Evolutionary conservation across 306 rosid genomes (phyloP).

Genomic region (Amphicarpaea edgeworthii): DNA sequence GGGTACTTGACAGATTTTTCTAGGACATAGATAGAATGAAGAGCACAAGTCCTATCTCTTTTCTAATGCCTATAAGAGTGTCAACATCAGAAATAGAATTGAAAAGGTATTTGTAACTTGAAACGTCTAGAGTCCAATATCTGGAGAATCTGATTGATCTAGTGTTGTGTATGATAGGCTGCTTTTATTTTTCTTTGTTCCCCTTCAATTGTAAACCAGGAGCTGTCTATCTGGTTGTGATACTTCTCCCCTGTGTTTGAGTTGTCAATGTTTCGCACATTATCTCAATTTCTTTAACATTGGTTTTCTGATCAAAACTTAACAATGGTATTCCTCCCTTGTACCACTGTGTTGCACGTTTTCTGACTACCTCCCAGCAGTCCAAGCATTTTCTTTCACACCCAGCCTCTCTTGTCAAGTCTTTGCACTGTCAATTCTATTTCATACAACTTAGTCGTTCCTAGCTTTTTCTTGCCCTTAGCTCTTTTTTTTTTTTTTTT

Average conservation of each 20-base stretch:
- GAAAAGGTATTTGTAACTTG: not conserved
- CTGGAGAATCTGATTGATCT: not conserved
- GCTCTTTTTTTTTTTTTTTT: not conserved
- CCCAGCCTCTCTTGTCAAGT: not conserved
- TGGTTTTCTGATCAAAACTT: not conserved
- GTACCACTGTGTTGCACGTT: not conserved
- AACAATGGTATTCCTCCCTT: not conserved
- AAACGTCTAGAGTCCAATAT: not conserved
- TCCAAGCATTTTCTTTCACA: not conserved
- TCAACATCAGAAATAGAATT: not conserved
- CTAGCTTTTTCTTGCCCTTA: not conserved
- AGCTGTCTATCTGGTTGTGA: not conserved
- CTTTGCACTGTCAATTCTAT: not conserved
- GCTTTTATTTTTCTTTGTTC: not conserved
- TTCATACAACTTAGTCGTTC: not conserved
- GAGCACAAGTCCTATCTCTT: not conserved
- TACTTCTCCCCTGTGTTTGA: not conserved
- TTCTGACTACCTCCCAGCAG: not conserved
- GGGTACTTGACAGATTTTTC: not conserved
- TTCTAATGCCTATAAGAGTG: not conserved
- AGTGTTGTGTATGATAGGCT: not conserved
- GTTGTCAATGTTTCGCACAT: not conserved
- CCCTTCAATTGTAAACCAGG: not conserved
- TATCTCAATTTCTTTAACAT: not conserved
- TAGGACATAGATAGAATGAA: not conserved